A percentile compares a stretch with the other conserved stretches of the same genome.
Evolutionary conservation across 345 rosid species (phyloP).

Genomic region (Rhodomyrtus tomentosa): DNA sequence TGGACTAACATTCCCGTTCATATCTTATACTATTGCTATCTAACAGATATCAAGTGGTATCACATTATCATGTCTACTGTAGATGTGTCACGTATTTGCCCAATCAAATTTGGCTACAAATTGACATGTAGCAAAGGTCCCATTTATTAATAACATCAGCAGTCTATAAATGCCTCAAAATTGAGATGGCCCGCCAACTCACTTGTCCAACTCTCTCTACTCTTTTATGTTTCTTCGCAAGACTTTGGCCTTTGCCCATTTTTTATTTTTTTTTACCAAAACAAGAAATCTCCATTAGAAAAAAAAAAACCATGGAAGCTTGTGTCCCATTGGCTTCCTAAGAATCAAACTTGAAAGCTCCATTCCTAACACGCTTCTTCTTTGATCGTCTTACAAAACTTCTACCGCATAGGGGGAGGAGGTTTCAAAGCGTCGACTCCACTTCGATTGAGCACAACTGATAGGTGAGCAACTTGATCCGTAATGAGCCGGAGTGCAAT

Average conservation of each 20-base stretch:
- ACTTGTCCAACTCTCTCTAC: neutral
- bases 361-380: neutral
- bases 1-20: too few relatives aligned
- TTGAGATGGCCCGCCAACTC: neutral
- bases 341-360: neutral
- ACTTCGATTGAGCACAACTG: too few relatives aligned
- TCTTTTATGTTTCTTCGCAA: neutral
- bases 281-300: neutral
- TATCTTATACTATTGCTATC: too few relatives aligned
- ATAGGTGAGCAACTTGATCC: too few relatives aligned
- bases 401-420: neutral
- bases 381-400: neutral
- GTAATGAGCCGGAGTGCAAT: too few relatives aligned
- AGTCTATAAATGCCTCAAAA: neutral
- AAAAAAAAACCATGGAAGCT: neutral
- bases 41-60: too few relatives aligned
- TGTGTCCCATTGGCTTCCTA: neutral
- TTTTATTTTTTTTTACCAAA: neutral
- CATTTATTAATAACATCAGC: neutral
- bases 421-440: neutral
- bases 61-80: too few relatives aligned
- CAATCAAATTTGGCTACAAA: neutral
- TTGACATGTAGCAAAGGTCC: neutral
- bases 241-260: neutral
- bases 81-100: too few relatives aligned